phyloP scores from a whole-genome alignment of 208 protist species.

The Blastocrithidia nonstop region DNA sequence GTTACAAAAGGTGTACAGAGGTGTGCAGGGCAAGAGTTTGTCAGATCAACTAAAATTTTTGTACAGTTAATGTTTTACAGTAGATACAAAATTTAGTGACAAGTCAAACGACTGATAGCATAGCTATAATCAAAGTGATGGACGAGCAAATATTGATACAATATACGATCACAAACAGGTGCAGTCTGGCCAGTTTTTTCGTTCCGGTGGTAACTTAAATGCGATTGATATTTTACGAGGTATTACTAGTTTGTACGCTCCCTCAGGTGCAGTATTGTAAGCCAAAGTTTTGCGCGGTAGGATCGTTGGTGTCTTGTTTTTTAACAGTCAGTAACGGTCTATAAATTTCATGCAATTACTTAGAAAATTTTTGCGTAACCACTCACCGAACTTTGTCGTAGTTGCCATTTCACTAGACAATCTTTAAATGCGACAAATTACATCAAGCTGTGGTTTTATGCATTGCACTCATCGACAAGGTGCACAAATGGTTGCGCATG shows the following conservation, averaged over 20 bases:
- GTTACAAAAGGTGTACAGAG: too few relatives aligned
- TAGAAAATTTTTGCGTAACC: constrained; percentile 20
- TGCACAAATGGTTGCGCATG: constrained; percentile 50
- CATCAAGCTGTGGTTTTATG: constrained; percentile 57
- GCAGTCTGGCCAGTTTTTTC: too few relatives aligned
- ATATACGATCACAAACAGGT: too few relatives aligned
- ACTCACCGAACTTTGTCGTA: constrained; percentile 61
- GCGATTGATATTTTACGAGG: constrained; percentile 38
- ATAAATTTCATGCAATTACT: constrained; percentile 48
- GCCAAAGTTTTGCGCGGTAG: constrained; percentile 48
- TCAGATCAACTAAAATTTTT: too few relatives aligned
- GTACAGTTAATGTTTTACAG: too few relatives aligned
- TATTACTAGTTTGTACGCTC: constrained; percentile 22
- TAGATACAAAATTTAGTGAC: too few relatives aligned
- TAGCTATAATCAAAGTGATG: too few relatives aligned
- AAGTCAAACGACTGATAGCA: too few relatives aligned
- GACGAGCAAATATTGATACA: too few relatives aligned
- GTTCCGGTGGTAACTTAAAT: too few relatives aligned
- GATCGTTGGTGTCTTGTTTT: constrained; percentile 65
- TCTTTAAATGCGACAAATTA: constrained; percentile 58
- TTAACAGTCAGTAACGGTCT: constrained; percentile 55
- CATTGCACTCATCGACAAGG: constrained; percentile 62
- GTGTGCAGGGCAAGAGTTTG: too few relatives aligned
- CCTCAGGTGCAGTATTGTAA: constrained; percentile 21
- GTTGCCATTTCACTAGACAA: constrained; percentile 36